phyloP scores from a whole-genome alignment of 2,329 filamentous ascomycete genomes.

The Calcarisporium arbuscula region DNA sequence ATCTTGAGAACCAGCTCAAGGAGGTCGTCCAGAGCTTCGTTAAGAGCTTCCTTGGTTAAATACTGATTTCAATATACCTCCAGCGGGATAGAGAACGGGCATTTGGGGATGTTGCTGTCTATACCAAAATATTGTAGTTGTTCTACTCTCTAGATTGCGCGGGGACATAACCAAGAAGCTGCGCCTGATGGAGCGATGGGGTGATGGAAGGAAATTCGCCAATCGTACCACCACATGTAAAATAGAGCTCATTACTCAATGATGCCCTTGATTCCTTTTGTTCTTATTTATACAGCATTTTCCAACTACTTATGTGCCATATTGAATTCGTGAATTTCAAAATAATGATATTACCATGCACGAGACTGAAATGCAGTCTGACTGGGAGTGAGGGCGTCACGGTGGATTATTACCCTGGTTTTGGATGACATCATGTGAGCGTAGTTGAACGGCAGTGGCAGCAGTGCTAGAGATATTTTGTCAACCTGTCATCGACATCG shows the following conservation, averaged over 20 bases:
- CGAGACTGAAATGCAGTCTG: no score
- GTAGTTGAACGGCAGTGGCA: no score
- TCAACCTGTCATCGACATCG: no score
- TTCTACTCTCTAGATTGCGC: slow-evolving; percentile 42
- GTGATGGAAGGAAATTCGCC: slow-evolving; percentile 36
- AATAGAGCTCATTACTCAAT: slow-evolving; percentile 56
- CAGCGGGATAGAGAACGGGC: slow-evolving; percentile 23
- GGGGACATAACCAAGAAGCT: slow-evolving; percentile 37
- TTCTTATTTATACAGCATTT: slow-evolving; percentile 23
- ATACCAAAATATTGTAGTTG: slow-evolving; percentile 39
- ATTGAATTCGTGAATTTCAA: no score
- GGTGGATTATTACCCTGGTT: no score
- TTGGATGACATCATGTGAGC: no score
- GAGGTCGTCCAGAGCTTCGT: slow-evolving; percentile 75
- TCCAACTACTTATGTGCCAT: not conserved
- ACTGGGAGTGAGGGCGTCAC: no score
- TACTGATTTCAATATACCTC: slow-evolving; percentile 20
- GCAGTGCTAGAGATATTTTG: no score
- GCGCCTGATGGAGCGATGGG: slow-evolving; percentile 41
- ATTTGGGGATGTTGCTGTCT: slow-evolving; percentile 36
- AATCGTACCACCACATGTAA: slow-evolving; percentile 53
- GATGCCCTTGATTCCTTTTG: slow-evolving; percentile 56
- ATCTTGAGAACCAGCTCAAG: slow-evolving; percentile 76
- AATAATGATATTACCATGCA: no score
- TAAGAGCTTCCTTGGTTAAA: slow-evolving; percentile 77